Base-by-base conservation (phyloP, 768 basidiomycete species). In the Xanthoconium purpureum region DNA sequence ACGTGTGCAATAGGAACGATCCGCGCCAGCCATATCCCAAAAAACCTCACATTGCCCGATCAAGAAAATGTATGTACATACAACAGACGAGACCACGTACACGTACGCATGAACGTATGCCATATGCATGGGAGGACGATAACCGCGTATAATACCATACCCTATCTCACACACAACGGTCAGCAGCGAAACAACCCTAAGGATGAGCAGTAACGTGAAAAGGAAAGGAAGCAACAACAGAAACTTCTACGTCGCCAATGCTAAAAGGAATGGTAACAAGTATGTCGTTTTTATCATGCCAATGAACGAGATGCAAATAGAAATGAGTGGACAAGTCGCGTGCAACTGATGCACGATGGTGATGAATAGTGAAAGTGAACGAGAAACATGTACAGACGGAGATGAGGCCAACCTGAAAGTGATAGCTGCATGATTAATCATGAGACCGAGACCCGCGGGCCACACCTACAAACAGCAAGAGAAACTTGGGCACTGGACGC, bases 271-370 rank as follows among this genome's bases (percentile, higher is more conserved):
- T 3, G n/a, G 29, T 20, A 45, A 14, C 20, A 33, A 28, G 20
- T 50, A 8, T 51, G 36, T 48, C 32, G 36, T 55, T 65, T 56
- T 45, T 52, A 42, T 52, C 6, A 24, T 59, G 48, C n/a, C 29
- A 47, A 52, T 50, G 54, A 44, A 47, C 18, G 38, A 43, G 36
- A 55, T 65, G 65, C 59, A 47, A 52, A 58, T 62, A 54, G 46
- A 40, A 50, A 54, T 50, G 66, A 53, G 54, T 62, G 39, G 57
- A 44, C 36, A 44, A 29, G 63, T 43, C 36, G 55, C 15, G 52
- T 57, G 61, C n/a, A 39, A 47, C 33, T 28, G 58, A 65, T 66
- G 66, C 48, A 57, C 54, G 46, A 58, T 58, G 59, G 45, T 56
- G 48, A 52, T 47, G 54, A 48, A 28, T 8, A 28, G 17, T 18